Conservation (phyloP, 2,329 filamentous ascomycete genomes). For the Penicillium digitatum region DNA sequence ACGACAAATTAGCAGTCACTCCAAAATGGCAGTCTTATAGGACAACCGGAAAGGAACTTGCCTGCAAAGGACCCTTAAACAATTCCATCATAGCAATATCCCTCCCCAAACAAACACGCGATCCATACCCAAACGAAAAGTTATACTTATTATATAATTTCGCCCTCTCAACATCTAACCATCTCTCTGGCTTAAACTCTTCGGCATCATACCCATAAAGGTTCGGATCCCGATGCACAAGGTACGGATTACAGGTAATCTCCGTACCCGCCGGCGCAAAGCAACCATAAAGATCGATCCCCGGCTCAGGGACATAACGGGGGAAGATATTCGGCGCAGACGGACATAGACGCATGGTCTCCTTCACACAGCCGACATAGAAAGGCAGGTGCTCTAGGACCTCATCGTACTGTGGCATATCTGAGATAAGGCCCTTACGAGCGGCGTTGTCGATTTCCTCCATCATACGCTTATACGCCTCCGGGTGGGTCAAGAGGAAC, state of each 20-base stretch:
- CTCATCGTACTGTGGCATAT: constrained; percentile 43
- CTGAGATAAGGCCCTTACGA: constrained; percentile 28
- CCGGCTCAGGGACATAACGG: constrained; percentile 40
- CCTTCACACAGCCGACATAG: constrained; percentile 51
- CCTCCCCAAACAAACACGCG: constrained; percentile 48
- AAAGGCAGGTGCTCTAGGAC: constrained; percentile 44
- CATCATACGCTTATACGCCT: constrained; percentile 48
- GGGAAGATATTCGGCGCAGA: constrained; percentile 52
- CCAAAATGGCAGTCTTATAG: not conserved
- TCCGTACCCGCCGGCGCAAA: constrained; percentile 44
- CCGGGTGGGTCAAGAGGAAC: constrained; percentile 40
- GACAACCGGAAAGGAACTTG: constrained; percentile 9
- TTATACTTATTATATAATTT: constrained; percentile 48
- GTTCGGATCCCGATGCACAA: constrained; percentile 44
- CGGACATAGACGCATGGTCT: constrained; percentile 50
- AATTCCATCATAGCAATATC: constrained; percentile 54
- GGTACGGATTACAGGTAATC: constrained; percentile 48
- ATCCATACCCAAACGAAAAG: constrained; percentile 51
- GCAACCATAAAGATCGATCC: constrained; percentile 39
- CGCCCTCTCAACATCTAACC: constrained; percentile 38
- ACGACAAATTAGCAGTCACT: constrained; percentile 2
- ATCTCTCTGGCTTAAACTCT: constrained; percentile 42
- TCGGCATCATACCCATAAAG: constrained; percentile 44
- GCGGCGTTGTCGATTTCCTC: constrained; percentile 44
- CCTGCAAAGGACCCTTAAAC: constrained; percentile 44